Evolutionary conservation across 257 asterid species (phyloP), one percentile per base, ranked within the genome.

Genomic region (Jaltomata sinuosa): DNA sequence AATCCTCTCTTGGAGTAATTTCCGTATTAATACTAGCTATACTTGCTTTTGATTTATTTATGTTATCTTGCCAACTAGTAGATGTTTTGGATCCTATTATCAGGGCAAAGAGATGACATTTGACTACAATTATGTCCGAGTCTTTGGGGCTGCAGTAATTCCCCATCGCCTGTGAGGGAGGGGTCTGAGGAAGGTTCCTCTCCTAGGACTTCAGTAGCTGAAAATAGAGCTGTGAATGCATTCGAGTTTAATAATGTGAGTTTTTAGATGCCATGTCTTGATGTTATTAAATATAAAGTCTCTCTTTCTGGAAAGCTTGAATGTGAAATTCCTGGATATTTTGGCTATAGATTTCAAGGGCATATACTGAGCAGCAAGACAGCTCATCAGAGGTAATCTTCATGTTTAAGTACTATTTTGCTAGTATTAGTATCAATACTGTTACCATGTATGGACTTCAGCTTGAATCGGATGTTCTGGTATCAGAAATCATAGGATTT

Each of bases 121-220:
- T 84, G 99, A 95, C 88, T 94, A 95, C 91, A 95, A 95, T 87
- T 95, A 92, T 85, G 97, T 95, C 38, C 95, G 98, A 40, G 95
- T 95, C 27, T 94, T 94, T 42, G 99, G 99, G 81, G 99, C 99
- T 85, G 99, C 99, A 72, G 99, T 95, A 47, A 94, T n/a, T n/a
- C n/a, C n/a, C 97, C 98, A 82, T 96, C 98, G 45, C 98, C 98
- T 2, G 98, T 93, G 79, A 91, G 90, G 38, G 99, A 96, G 90
- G 98, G 98, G 53, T 94, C 98, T 5, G 99, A 94, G 89, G 99
- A 94, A 90, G 98, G 98, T 82, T 92, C 98, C 54, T 94, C 99
- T 3, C 98, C 99, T 0, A 91, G 97, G 88, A 97, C 94, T 34
- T 94, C 98, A 22, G 93, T 93, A 45, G 94, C 97, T 3, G 98